These are phyloP conservation scores for Malassezia yamatoensis DNA, from an alignment of 1,284 basidiomycete species.

Conservation along the genomic window DNA sequence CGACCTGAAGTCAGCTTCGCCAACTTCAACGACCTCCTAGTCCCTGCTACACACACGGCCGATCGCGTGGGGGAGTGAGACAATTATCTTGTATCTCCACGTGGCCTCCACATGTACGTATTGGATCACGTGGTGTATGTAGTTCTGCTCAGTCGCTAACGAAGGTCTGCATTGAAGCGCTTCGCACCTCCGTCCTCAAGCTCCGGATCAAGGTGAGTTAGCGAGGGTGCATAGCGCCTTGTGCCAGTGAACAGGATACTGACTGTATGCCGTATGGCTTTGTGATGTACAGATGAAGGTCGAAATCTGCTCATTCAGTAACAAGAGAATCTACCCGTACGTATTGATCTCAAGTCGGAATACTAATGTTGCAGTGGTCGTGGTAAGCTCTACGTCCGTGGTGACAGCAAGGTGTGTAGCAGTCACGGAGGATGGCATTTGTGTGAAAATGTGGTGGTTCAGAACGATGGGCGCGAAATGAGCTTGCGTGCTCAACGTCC, in stretches of 20 bases:
- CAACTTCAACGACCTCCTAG: not conserved
- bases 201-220: constrained; percentile 16
- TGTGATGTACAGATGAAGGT: constrained; percentile 44
- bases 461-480: no score
- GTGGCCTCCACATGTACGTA: not conserved
- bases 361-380: constrained; percentile 29
- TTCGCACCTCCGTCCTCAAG: constrained; percentile 20
- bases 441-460: no score
- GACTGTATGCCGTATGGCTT: not conserved
- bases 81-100: not conserved
- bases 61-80: no score
- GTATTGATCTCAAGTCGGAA: constrained; percentile 11
- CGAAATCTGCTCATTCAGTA: constrained; percentile 48
- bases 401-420: constrained; percentile 46
- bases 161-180: constrained; percentile 1
- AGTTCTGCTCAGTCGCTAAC: constrained; percentile 6
- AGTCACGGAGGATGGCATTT: no score
- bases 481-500: no score
- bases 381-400: constrained; percentile 46
- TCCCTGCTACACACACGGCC: not conserved
- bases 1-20: no score
- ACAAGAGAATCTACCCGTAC: constrained; percentile 48
- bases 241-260: constrained; percentile 3
- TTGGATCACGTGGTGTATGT: constrained; percentile 12
- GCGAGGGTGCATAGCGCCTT: not conserved